phyloP scores from a whole-genome alignment of 169 alveolate species.

The Plasmodium sp. region DNA sequence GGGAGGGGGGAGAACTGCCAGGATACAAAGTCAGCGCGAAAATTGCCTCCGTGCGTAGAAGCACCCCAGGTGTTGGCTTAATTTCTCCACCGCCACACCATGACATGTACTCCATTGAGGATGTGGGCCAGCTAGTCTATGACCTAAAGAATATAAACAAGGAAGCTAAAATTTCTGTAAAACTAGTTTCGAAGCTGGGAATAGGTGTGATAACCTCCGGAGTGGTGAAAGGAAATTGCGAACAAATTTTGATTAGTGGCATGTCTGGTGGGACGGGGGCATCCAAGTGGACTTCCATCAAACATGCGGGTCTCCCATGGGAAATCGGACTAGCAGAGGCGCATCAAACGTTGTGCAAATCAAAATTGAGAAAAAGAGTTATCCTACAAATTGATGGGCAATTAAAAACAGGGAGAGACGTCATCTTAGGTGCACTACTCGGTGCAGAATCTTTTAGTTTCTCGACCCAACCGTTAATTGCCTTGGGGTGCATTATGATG shows the following conservation, averaged over 20 bases:
- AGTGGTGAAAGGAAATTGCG: conserved; percentile 87
- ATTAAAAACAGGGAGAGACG: conserved; percentile 85
- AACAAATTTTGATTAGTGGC: conserved; percentile 84
- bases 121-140: conserved; percentile 84
- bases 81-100: conserved; percentile 90
- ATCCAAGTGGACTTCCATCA: conserved; percentile 85
- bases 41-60: conserved; percentile 84
- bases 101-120: conserved; percentile 89
- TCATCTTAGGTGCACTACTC: conserved; percentile 82
- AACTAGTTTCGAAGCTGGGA: conserved; percentile 85
- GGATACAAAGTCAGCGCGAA: conserved; percentile 87
- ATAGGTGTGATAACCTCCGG: conserved; percentile 87
- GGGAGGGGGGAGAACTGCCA: conserved; percentile 91
- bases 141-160: conserved; percentile 85
- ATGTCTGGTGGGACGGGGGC: conserved; percentile 89
- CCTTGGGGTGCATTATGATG: conserved; percentile 89
- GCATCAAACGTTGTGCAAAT: conserved; percentile 81
- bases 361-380: conserved; percentile 80
- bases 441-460: conserved; percentile 87
- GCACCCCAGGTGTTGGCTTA: conserved; percentile 87
- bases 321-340: conserved; percentile 88
- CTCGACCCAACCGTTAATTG: conserved; percentile 85
- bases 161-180: conserved; percentile 83
- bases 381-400: conserved; percentile 85
- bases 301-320: conserved; percentile 88